A percentile compares a stretch with the other conserved stretches of the same genome.
These are phyloP conservation scores for Akebia trifoliata DNA, from an alignment of 164 flowering plant species.

Conservation along the genomic window DNA sequence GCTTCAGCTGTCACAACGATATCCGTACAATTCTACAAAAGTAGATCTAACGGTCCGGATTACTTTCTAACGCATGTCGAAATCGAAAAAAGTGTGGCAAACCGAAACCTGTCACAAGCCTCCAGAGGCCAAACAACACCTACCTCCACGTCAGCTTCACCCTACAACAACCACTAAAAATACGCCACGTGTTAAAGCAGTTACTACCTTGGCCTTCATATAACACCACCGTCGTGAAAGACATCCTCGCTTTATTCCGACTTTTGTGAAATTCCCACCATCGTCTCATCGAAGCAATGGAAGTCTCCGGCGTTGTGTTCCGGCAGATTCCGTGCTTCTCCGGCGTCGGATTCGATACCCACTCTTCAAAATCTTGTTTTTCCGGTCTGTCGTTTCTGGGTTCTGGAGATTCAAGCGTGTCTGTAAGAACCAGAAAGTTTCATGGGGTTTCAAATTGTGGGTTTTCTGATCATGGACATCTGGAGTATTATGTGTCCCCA, in stretches of 20 bases:
- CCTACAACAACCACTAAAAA: neutral
- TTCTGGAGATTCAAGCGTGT: neutral
- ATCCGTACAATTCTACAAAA: neutral
- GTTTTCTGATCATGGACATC: constrained; percentile 28
- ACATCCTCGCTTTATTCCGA: neutral
- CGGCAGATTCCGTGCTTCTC: constrained; percentile 24
- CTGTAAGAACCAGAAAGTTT: constrained; percentile 1
- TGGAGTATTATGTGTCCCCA: constrained; percentile 21
- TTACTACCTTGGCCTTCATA: neutral
- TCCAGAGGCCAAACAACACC: constrained; percentile 6
- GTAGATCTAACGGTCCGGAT: neutral
- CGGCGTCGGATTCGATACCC: constrained; percentile 21
- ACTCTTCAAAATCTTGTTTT: constrained; percentile 7
- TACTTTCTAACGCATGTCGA: constrained; percentile 4
- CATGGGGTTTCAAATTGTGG: constrained; percentile 16
- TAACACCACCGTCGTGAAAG: constrained; percentile 4
- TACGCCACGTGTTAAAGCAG: constrained; percentile 3
- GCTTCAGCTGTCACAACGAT: neutral
- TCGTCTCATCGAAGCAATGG: constrained; percentile 24
- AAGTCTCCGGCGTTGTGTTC: constrained; percentile 30
- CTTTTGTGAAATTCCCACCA: neutral
- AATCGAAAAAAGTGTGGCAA: constrained; percentile 2
- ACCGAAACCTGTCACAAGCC: constrained; percentile 8
- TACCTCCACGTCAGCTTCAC: constrained; percentile 5
- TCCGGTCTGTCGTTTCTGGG: neutral